A percentile compares a stretch with the other conserved stretches of the same genome.
Conservation (phyloP, 2,329 filamentous ascomycete species). For the Leptographium galeiforme region DNA sequence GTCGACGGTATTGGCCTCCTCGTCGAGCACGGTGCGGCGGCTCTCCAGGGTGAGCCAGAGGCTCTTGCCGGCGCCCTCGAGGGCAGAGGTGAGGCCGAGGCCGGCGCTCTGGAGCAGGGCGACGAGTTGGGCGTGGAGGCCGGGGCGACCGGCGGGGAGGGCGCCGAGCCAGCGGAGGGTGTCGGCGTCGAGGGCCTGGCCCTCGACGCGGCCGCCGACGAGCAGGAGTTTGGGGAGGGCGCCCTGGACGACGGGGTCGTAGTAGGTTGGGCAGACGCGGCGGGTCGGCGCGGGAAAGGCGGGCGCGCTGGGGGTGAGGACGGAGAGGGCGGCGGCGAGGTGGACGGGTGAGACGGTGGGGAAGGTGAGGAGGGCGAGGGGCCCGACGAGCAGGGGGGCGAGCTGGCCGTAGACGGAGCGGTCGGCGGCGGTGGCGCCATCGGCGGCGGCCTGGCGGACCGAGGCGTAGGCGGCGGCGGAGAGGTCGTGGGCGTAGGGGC, state of each 20-base stretch:
- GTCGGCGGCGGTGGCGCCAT: slow-evolving; percentile 17
- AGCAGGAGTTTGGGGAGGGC: slow-evolving; percentile 80
- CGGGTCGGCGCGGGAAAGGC: slow-evolving; percentile 68
- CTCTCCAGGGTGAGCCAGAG: slow-evolving; percentile 83
- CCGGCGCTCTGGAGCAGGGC: slow-evolving; percentile 68
- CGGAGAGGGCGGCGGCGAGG: slow-evolving; percentile 64
- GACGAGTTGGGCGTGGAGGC: slow-evolving; percentile 70
- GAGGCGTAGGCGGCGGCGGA: slow-evolving; percentile 35
- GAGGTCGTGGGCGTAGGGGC: slow-evolving; percentile 36
- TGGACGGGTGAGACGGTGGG: slow-evolving; percentile 74
- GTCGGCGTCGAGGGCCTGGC: slow-evolving; percentile 65
- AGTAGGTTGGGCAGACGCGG: slow-evolving; percentile 63
- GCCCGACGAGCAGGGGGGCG: slow-evolving; percentile 65
- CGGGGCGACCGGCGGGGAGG: slow-evolving; percentile 70
- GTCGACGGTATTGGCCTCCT: slow-evolving; percentile 30
- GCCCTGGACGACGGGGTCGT: slow-evolving; percentile 65
- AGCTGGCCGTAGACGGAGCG: slow-evolving; percentile 43
- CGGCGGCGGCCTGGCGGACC: slow-evolving; percentile 15
- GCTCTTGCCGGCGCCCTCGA: slow-evolving; percentile 69
- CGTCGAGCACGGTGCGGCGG: slow-evolving; percentile 66
- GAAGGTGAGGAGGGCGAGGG: slow-evolving; percentile 66
- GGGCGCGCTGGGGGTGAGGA: slow-evolving; percentile 59
- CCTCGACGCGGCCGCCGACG: slow-evolving; percentile 76
- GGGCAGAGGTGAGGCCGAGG: slow-evolving; percentile 58
- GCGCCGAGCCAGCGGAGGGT: slow-evolving; percentile 53